These are phyloP conservation scores for Tolypocladium tundrense DNA, from an alignment of 2,329 filamentous ascomycete species.

Conservation along the genomic window DNA sequence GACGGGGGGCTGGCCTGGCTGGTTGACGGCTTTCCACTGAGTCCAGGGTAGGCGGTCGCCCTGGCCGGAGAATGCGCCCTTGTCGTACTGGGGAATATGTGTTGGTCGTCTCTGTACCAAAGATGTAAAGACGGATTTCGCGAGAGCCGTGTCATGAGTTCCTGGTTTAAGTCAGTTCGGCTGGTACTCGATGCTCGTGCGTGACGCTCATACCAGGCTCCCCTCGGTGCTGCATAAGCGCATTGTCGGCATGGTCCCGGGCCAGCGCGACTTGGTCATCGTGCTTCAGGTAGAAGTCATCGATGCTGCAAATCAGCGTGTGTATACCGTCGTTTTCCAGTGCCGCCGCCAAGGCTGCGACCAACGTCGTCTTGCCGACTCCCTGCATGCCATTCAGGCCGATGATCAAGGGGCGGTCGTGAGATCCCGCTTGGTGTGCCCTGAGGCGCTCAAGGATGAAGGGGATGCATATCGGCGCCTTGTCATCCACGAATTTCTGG, in stretches of 20 bases:
- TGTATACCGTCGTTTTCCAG: constrained; percentile 48
- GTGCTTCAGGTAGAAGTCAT: constrained; percentile 80
- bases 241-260: constrained; percentile 55
- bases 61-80: constrained; percentile 63
- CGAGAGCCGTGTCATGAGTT: constrained; percentile 66
- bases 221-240: constrained; percentile 69
- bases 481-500: constrained; percentile 56
- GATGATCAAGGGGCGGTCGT: constrained; percentile 59
- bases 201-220: constrained; percentile 49
- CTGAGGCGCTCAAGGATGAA: constrained; percentile 59
- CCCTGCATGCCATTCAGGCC: constrained; percentile 89
- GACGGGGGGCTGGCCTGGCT: constrained; percentile 34
- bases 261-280: constrained; percentile 57
- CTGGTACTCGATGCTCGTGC: neutral
- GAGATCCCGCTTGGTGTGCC: constrained; percentile 27
- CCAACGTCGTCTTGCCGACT: constrained; percentile 84
- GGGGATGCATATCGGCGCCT: constrained; percentile 64
- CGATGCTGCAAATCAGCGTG: constrained; percentile 69
- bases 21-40: constrained; percentile 51
- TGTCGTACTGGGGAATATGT: constrained; percentile 68
- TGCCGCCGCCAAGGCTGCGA: constrained; percentile 51
- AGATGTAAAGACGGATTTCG: constrained; percentile 47
- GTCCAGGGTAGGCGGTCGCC: constrained; percentile 60
- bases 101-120: constrained; percentile 43
- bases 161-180: constrained; percentile 11